These are phyloP conservation scores for Serendipita indica DNA, from an alignment of 768 basidiomycete genomes.

Conservation along the genomic window DNA sequence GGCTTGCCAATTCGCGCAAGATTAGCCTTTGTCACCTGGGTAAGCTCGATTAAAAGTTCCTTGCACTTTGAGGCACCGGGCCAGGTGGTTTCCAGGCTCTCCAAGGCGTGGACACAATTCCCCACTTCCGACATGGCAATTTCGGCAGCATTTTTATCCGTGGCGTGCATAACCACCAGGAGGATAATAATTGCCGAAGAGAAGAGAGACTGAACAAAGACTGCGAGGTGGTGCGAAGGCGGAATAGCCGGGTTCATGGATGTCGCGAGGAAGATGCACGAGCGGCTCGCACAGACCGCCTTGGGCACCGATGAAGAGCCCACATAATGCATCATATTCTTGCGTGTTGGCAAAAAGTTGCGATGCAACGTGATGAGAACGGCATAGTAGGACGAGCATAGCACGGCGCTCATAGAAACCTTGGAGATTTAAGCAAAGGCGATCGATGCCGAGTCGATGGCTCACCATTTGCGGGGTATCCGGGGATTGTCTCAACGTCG, in stretches of 20 bases:
- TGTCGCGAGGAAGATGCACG: slow-evolving; percentile 71
- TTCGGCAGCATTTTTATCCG: slow-evolving; percentile 43
- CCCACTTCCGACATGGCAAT: slow-evolving; percentile 74
- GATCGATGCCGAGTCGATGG: neutral
- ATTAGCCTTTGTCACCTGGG: slow-evolving; percentile 12
- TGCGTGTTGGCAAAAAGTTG: slow-evolving; percentile 53
- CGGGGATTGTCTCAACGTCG: slow-evolving; percentile 57
- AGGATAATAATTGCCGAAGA: slow-evolving; percentile 77
- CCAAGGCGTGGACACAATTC: slow-evolving; percentile 52
- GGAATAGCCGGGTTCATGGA: slow-evolving; percentile 75
- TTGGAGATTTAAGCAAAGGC: neutral
- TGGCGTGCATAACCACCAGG: slow-evolving; percentile 71
- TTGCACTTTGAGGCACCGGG: slow-evolving; percentile 80
- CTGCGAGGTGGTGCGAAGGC: slow-evolving; percentile 72
- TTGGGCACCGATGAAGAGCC: slow-evolving; percentile 61
- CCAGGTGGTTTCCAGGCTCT: slow-evolving; percentile 76
- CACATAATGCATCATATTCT: slow-evolving; percentile 39
- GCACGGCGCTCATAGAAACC: slow-evolving; percentile 56
- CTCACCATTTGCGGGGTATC: slow-evolving; percentile 62
- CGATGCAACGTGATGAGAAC: slow-evolving; percentile 77
- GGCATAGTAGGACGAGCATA: slow-evolving; percentile 83
- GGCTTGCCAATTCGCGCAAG: slow-evolving; percentile 10
- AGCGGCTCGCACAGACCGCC: slow-evolving; percentile 71
- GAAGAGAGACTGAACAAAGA: slow-evolving; percentile 81
- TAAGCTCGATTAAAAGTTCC: slow-evolving; percentile 16